A percentile compares a stretch with the other conserved stretches of the same genome.
These are phyloP conservation scores for Lasiodiplodia sp. DNA, from an alignment of 2,329 filamentous ascomycete genomes.

Conservation along the genomic window DNA sequence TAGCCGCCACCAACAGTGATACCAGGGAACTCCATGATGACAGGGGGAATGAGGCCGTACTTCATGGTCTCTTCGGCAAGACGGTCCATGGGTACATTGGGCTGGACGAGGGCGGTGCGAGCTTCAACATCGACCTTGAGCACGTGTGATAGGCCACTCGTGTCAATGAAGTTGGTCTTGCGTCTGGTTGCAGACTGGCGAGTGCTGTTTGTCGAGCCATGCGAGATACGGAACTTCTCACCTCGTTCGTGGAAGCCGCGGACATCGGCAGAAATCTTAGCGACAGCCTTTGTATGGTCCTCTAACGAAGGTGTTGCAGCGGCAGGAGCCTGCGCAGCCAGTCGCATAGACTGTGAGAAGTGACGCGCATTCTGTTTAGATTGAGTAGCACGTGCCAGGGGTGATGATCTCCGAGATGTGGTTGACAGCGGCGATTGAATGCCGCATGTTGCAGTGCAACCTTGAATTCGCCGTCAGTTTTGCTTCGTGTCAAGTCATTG, in stretches of 20 bases:
- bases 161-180: constrained; percentile 68
- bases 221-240: constrained; percentile 75
- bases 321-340: neutral
- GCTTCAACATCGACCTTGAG: constrained; percentile 63
- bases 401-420: constrained; percentile 3
- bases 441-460: neutral
- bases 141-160: constrained; percentile 68
- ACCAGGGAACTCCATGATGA: constrained; percentile 76
- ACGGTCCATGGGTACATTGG: constrained; percentile 72
- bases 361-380: neutral
- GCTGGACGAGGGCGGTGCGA: constrained; percentile 70
- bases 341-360: neutral
- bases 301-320: constrained; percentile 40
- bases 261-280: constrained; percentile 55
- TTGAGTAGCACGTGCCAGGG: constrained; percentile 3
- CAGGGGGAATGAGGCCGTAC: constrained; percentile 65
- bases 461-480: constrained; percentile 5
- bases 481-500: neutral
- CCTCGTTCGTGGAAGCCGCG: constrained; percentile 58
- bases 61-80: constrained; percentile 66
- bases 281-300: constrained; percentile 53
- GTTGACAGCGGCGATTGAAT: constrained; percentile 1
- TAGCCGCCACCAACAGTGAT: constrained; percentile 75
- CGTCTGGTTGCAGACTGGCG: constrained; percentile 54
- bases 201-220: constrained; percentile 80